Evolutionary conservation across 2,329 filamentous ascomycete species (phyloP).

Genomic region (Chrysosporium queenslandicum): DNA sequence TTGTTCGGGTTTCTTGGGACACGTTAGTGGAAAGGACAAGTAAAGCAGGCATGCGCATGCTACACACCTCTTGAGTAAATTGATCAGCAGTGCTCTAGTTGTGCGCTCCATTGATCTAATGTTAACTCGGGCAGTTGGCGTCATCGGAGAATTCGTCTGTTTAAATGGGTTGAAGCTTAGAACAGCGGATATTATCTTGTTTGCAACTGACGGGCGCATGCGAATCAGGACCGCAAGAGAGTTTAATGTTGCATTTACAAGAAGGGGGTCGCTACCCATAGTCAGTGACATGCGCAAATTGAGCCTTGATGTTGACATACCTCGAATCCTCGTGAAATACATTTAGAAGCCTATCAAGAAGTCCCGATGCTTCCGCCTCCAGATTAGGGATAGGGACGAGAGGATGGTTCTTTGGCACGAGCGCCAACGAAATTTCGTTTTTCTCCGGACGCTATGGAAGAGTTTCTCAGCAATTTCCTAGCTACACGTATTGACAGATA

Average conservation of each 20-base stretch:
- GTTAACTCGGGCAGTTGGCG: constrained; percentile 67
- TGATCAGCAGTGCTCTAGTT: constrained; percentile 68
- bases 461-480: constrained; percentile 9
- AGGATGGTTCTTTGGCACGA: constrained; percentile 74
- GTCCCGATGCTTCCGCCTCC: constrained; percentile 83
- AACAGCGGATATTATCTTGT: constrained; percentile 74
- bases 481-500: neutral
- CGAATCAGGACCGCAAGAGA: constrained; percentile 74
- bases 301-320: constrained; percentile 35
- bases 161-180: constrained; percentile 88
- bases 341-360: constrained; percentile 77
- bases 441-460: constrained; percentile 56
- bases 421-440: constrained; percentile 74
- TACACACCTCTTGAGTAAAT: constrained; percentile 65
- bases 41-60: neutral
- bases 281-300: constrained; percentile 7
- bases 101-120: constrained; percentile 94
- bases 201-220: constrained; percentile 67
- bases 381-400: constrained; percentile 68
- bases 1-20: constrained; percentile 63
- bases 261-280: constrained; percentile 60
- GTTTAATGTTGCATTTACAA: constrained; percentile 88
- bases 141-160: constrained; percentile 65
- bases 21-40: constrained; percentile 15
- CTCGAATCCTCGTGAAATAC: constrained; percentile 78